Base-by-base conservation (phyloP, 768 basidiomycete genomes). In the Neoboletus magnificus region DNA sequence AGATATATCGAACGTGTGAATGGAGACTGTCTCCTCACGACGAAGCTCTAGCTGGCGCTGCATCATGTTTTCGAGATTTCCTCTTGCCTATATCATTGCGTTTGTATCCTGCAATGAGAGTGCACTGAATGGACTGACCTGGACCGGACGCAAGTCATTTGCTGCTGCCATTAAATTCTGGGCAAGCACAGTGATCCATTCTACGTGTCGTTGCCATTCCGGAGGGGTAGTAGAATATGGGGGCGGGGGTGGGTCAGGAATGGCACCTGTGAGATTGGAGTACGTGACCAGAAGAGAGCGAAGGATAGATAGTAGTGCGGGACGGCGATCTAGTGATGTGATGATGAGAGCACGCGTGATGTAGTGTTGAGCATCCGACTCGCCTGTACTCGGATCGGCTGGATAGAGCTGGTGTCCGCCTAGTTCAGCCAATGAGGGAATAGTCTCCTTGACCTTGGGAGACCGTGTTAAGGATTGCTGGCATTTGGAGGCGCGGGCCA, bases 141-240 rank as follows among this genome's bases (percentile, higher is more conserved):
- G 93, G 5, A 93, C 88, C 1, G 92, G 93, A 25, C 93, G 82
- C 48, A 95, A 73, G 63, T 93, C 92, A 65, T 96, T 96, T 36
- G 89, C 90, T 18, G 90, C 89, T 15, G 87, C 89, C 83, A 94
- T 91, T 54, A 96, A 79, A 68, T 95, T 96, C 69, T 91, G 88
- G 8, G 84, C 84, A 50, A 93, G 80, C 2, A 89, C 76, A 12
- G 80, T 84, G 50, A 94, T 87, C 88, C 92, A 92, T 65, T 91
- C 88, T 2, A 89, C 77, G 52, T 87, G 82, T 48, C 82, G 75
- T 50, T 83, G 80, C 89, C 90, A 93, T 57, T 89, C 85, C 27
- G 88, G 85, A 53, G 76, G 74, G 41, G 71, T 50, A 12, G 62
- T 71, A 36, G 79, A 66, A 32, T 76, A 57, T 4, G 77, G 73